phyloP scores from a whole-genome alignment of 139 green algal genomes.

The Nannochloris sp. region DNA sequence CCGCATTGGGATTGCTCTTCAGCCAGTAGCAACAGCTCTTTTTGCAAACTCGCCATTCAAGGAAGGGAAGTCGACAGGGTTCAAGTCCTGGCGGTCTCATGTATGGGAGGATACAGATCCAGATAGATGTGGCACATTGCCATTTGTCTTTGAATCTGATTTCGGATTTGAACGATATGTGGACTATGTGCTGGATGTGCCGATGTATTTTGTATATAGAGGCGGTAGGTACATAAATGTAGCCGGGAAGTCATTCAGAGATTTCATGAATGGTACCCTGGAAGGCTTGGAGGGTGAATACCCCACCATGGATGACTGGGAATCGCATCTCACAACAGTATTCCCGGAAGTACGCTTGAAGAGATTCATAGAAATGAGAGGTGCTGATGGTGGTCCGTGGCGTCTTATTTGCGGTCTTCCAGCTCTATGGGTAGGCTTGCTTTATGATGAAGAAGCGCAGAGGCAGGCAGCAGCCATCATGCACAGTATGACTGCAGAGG shows the following conservation, averaged over 20 bases:
- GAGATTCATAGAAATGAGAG: conserved; percentile 95
- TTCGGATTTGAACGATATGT: conserved; percentile 91
- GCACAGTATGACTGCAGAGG: conserved; percentile 68
- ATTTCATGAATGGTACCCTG: conserved; percentile 89
- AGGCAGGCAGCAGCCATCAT: conserved; percentile 58
- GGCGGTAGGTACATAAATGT: conserved; percentile 80
- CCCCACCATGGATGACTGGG: conserved; percentile 86
- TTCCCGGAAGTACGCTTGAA: conserved; percentile 97
- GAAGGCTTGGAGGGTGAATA: conserved; percentile 68
- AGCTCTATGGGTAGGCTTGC: conserved; percentile 86
- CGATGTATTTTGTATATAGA: conserved; percentile 99
- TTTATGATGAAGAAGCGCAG: conserved; percentile 73
- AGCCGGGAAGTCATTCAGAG: conserved; percentile 67
- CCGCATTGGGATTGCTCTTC: conserved; percentile 87
- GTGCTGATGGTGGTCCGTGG: conserved; percentile 88
- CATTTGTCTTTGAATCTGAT: conserved; percentile 88
- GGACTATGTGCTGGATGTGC: conserved; percentile 92
- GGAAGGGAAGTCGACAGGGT: conserved; percentile 81
- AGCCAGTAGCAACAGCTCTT: conserved; percentile 92
- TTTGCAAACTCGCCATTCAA: conserved; percentile 97
- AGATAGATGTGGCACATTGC: conserved; percentile 75
- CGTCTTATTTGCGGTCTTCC: conserved; percentile 86
- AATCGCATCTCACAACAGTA: conserved; percentile 92
- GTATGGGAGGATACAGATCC: conserved; percentile 92
- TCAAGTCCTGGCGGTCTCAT: conserved; percentile 52